These are phyloP conservation scores for Protostelium mycophagum DNA, from an alignment of 78 protist species.

Conservation along the genomic window DNA sequence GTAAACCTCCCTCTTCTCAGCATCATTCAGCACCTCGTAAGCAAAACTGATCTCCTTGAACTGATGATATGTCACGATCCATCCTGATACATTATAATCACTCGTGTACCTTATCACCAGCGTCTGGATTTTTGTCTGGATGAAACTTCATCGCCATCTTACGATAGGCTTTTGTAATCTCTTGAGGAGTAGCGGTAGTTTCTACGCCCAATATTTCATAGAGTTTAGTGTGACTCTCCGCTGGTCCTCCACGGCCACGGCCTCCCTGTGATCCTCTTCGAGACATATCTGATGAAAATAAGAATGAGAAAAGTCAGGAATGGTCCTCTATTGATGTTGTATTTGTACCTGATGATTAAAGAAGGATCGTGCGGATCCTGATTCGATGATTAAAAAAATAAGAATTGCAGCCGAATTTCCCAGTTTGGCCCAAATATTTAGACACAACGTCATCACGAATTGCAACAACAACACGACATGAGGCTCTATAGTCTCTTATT, in stretches of 20 bases:
- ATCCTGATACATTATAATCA: background rate
- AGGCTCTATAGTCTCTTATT: too few species aligned
- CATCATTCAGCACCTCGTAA: conserved; percentile 86
- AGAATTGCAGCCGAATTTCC: too few species aligned
- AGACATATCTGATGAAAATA: too few species aligned
- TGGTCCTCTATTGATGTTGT: too few species aligned
- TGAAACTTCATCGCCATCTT: conserved; percentile 92
- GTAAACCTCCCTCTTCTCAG: conserved; percentile 81
- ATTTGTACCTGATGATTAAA: too few species aligned
- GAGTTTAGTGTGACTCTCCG: background rate
- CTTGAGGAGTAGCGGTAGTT: conserved; percentile 19
- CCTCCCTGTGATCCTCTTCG: too few species aligned
- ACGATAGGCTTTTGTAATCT: conserved; percentile 75
- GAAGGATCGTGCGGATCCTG: too few species aligned
- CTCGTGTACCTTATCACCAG: conserved; percentile 58
- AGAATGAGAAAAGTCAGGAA: too few species aligned
- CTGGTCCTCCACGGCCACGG: background rate
- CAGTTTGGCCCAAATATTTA: too few species aligned
- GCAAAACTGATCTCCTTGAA: conserved; percentile 91
- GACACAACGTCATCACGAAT: too few species aligned
- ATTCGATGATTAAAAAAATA: too few species aligned
- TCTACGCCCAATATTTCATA: conserved; percentile 48
- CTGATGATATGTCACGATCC: background rate
- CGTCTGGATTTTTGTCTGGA: conserved; percentile 92
- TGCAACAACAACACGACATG: too few species aligned